Conservation (phyloP, 2,329 filamentous ascomycete species). For the Escovopsis sp. region DNA sequence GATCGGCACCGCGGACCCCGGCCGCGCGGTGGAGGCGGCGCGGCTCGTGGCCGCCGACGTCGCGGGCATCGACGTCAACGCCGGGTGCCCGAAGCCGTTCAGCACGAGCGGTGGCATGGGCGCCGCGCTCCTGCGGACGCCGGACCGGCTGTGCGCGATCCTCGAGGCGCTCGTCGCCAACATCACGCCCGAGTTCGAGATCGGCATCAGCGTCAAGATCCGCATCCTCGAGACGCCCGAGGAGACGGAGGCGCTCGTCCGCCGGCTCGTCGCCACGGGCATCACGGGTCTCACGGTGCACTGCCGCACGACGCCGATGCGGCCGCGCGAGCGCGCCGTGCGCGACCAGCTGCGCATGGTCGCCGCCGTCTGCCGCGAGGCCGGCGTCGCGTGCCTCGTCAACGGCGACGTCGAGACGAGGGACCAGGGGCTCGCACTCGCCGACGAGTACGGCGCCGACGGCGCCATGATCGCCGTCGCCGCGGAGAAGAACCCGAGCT, state of each 20-base stretch:
- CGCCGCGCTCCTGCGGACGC: slow-evolving; percentile 72
- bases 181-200: slow-evolving; percentile 62
- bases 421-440: slow-evolving; percentile 56
- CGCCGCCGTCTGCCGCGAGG: slow-evolving; percentile 61
- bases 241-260: slow-evolving; percentile 63
- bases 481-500: slow-evolving; percentile 82
- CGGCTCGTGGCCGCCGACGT: slow-evolving; percentile 76
- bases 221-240: slow-evolving; percentile 65
- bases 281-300: slow-evolving; percentile 89
- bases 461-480: slow-evolving; percentile 95
- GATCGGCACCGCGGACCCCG: slow-evolving; percentile 74
- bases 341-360: slow-evolving; percentile 78
- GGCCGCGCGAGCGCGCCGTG: slow-evolving; percentile 76
- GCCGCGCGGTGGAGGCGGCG: slow-evolving; percentile 70
- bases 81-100: slow-evolving; percentile 96
- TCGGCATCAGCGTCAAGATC: slow-evolving; percentile 96
- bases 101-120: slow-evolving; percentile 92
- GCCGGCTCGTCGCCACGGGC: slow-evolving; percentile 66
- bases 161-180: slow-evolving; percentile 67
- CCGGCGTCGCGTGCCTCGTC: slow-evolving; percentile 84
- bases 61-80: slow-evolving; percentile 89
- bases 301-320: slow-evolving; percentile 92
- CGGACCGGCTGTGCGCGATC: slow-evolving; percentile 72
- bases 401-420: slow-evolving; percentile 79
- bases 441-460: slow-evolving; percentile 70